phyloP scores from a whole-genome alignment of 192 early-diverging fungal species.

The Backusella sp. region DNA sequence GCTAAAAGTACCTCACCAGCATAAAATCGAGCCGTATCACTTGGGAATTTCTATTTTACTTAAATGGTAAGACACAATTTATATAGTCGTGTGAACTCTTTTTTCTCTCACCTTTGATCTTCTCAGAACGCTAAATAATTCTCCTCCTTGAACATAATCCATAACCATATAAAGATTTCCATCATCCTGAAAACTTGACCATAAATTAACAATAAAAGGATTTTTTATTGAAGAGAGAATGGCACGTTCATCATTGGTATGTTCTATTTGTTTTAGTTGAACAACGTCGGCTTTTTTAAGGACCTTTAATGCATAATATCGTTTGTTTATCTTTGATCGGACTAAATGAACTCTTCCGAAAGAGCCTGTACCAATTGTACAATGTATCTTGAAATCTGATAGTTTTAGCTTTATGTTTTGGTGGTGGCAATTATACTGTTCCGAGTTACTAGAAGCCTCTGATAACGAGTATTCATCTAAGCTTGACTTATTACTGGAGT shows the following conservation, averaged over 20 bases:
- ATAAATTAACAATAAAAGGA: conserved; percentile 86
- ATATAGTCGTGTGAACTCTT: neutral
- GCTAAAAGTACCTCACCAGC: conserved; percentile 80
- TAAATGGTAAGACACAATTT: neutral
- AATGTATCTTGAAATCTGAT: neutral
- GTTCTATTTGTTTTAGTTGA: conserved; percentile 91
- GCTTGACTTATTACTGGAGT: neutral
- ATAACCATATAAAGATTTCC: conserved; percentile 80
- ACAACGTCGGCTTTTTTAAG: conserved; percentile 89
- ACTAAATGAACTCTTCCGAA: conserved; percentile 96
- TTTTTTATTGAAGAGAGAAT: conserved; percentile 79
- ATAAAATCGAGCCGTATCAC: conserved; percentile 83
- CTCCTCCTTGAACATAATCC: conserved; percentile 87
- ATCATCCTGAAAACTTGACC: conserved; percentile 86
- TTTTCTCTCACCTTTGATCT: conserved; percentile 47
- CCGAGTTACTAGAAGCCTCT: neutral
- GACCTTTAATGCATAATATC: conserved; percentile 94
- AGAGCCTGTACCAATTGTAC: conserved; percentile 84
- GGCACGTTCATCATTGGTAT: conserved; percentile 90
- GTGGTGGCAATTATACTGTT: neutral
- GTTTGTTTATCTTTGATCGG: conserved; percentile 64
- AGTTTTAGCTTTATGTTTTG: neutral
- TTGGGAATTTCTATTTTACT: conserved; percentile 54
- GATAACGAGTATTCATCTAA: neutral
- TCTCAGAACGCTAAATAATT: conserved; percentile 83